Evolutionary conservation across 2,329 filamentous ascomycete genomes (phyloP).

Genomic region (Paecilomyces niveus): DNA sequence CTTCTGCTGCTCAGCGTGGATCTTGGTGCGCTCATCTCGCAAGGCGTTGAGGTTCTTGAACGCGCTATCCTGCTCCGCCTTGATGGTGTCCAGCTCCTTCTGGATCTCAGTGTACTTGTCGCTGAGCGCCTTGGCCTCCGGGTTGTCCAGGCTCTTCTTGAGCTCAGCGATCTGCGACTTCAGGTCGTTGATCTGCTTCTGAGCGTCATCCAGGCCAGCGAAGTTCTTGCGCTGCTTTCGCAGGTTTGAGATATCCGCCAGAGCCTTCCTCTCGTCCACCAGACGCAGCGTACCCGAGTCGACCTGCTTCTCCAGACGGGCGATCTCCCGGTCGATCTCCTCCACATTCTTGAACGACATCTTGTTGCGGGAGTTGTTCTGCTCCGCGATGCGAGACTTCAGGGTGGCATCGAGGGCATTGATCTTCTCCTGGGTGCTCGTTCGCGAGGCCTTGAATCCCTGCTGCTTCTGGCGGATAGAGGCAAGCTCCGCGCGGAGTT

Average conservation of each 20-base stretch:
- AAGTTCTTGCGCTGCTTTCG: conserved; percentile 91
- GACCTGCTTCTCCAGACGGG: conserved; percentile 73
- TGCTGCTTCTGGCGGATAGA: conserved; percentile 83
- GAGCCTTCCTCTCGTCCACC: conserved; percentile 93
- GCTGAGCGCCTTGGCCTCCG: conserved; percentile 79
- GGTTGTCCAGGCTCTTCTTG: conserved; percentile 83
- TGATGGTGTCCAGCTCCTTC: conserved; percentile 81
- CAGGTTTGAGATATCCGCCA: conserved; percentile 72
- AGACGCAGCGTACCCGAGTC: conserved; percentile 87
- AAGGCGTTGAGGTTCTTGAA: conserved; percentile 82
- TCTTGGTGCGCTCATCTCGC: conserved; percentile 76
- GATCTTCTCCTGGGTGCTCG: conserved; percentile 76
- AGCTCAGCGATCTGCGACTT: conserved; percentile 83
- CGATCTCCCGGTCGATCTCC: conserved; percentile 79
- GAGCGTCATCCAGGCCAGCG: conserved; percentile 69
- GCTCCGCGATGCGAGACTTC: conserved; percentile 75
- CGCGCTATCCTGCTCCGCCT: conserved; percentile 82
- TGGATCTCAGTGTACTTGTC: conserved; percentile 81
- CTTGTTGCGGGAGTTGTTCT: conserved; percentile 76
- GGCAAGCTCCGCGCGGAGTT: conserved; percentile 74
- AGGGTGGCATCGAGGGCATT: conserved; percentile 86
- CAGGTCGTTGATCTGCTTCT: conserved; percentile 83
- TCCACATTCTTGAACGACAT: conserved; percentile 80
- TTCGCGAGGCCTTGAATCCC: conserved; percentile 75
- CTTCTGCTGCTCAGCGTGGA: conserved; percentile 78